Percentiles rank a stretch among this genome's conserved stretches.
Conservation (phyloP, 1,139 yeast species). For the Candida labiduridarum region DNA sequence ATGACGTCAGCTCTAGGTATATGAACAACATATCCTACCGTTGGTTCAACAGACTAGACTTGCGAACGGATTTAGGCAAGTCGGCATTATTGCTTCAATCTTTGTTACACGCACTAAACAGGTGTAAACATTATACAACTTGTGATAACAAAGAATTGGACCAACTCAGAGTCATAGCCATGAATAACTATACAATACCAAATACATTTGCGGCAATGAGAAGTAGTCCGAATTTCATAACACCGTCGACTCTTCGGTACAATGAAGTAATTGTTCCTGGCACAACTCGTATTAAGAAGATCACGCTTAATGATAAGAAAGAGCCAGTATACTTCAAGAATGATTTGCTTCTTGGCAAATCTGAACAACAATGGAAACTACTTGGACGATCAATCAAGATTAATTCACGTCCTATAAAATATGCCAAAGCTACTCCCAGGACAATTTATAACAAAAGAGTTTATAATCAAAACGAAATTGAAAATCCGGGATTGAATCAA, state of each 20-base stretch:
- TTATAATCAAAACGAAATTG: constrained; percentile 22
- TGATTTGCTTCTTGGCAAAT: constrained; percentile 32
- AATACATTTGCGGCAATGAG: constrained; percentile 31
- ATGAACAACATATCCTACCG: constrained; percentile 38
- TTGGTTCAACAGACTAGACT: constrained; percentile 33
- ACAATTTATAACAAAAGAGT: constrained; percentile 26
- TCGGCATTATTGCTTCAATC: constrained; percentile 30
- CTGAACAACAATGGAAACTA: constrained; percentile 43
- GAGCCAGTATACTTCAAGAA: constrained; percentile 28
- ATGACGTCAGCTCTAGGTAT: constrained; percentile 40
- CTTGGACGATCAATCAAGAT: constrained; percentile 36
- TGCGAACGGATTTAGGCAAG: constrained; percentile 34
- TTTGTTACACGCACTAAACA: constrained; percentile 25
- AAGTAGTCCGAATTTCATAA: constrained; percentile 33
- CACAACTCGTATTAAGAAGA: constrained; percentile 20
- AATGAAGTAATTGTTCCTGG: constrained; percentile 28
- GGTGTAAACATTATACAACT: constrained; percentile 3
- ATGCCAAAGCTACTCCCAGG: constrained; percentile 25
- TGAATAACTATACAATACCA: constrained; percentile 31
- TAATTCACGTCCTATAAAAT: constrained; percentile 25
- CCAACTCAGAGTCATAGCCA: constrained; percentile 25
- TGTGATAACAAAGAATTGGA: constrained; percentile 24
- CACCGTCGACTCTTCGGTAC: constrained; percentile 28
- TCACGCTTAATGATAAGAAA: constrained; percentile 19
- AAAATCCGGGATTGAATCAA: constrained; percentile 24